Evolutionary conservation across 148 eudicot genomes (phyloP).

Genomic region (Cornus kousa): DNA sequence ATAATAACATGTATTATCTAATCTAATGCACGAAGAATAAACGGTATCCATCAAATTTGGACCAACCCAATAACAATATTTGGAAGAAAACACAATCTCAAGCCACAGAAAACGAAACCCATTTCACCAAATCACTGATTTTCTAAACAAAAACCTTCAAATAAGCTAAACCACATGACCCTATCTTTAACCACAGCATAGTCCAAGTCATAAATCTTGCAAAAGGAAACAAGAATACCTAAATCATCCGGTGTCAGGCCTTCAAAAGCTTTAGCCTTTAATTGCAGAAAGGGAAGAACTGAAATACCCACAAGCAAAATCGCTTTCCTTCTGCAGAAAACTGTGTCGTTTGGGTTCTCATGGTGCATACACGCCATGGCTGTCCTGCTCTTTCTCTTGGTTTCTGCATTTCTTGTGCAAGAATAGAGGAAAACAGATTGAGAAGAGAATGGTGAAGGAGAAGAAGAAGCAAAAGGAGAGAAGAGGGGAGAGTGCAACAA

Average conservation of each 20-base stretch:
- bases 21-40: neutral
- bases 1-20: too few species aligned
- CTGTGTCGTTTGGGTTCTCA: conserved; percentile 24
- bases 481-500: conserved; percentile 41
- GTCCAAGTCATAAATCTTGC: conserved; percentile 2
- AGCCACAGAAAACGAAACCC: conserved; percentile 1
- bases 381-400: conserved; percentile 25
- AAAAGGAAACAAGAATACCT: conserved; percentile 1
- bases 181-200: neutral
- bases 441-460: conserved; percentile 27
- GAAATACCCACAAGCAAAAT: conserved; percentile 61
- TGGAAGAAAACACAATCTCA: neutral
- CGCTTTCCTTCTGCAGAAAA: conserved; percentile 46
- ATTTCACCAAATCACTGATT: conserved; percentile 9
- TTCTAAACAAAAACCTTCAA: neutral
- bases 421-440: conserved; percentile 23
- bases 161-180: neutral
- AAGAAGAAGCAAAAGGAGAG: conserved; percentile 29
- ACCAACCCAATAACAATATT: neutral
- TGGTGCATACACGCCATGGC: conserved; percentile 40
- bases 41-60: neutral
- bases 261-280: conserved; percentile 34
- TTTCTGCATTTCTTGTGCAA: conserved; percentile 41
- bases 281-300: conserved; percentile 49
- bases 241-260: conserved; percentile 44